Base-by-base conservation (phyloP, 805 yeast species). In the Kuraishia ogatae region DNA sequence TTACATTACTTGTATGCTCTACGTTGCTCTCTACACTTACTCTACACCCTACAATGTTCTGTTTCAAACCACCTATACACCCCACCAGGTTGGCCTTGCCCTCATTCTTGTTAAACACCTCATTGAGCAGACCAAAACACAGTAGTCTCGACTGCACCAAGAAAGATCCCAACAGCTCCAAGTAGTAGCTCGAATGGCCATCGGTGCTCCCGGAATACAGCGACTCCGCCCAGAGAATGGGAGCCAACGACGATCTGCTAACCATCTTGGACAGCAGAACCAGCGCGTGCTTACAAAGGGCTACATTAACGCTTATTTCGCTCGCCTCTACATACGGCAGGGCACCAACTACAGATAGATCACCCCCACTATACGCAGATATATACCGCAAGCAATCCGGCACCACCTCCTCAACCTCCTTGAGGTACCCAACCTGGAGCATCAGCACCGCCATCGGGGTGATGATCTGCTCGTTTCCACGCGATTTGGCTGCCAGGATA, bases 351-450 rank as follows among this genome's bases (percentile, higher is more conserved):
- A n/a, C 7, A 46, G 13, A 2, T 17, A 50, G 24, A 7, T 28
- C 46, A 5, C n/a, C 53, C 5, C 28, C 28, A 11, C 28, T 17
- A 21, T 22, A 35, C 21, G 24, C 39, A 11, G 21, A 23, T 5
- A 39, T 28, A n/a, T 13, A 28, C 24, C 21, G 47, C 39, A 39
- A 35, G 7, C 19, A 17, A 21, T 28, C 13, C 6, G 17, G 6
- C 11, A 48, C 49, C 11, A 49, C 23, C 2, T 69, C 65, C 48
- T 66, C 67, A 50, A 76, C 62, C 4, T 59, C 61, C 2, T 66
- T 61, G 55, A 76, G 76, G 2, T 84, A 83, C 8, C 78, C 80
- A 48, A 70, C 63, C 61, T 83, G 84, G 55, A 83, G 69, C 50
- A 84, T 74, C n/a, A 77, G 64, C 23, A 83, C 71, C 1, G 71